These are phyloP conservation scores for Xylaria sp. DNA, from an alignment of 2,329 filamentous ascomycete species.

Conservation along the genomic window DNA sequence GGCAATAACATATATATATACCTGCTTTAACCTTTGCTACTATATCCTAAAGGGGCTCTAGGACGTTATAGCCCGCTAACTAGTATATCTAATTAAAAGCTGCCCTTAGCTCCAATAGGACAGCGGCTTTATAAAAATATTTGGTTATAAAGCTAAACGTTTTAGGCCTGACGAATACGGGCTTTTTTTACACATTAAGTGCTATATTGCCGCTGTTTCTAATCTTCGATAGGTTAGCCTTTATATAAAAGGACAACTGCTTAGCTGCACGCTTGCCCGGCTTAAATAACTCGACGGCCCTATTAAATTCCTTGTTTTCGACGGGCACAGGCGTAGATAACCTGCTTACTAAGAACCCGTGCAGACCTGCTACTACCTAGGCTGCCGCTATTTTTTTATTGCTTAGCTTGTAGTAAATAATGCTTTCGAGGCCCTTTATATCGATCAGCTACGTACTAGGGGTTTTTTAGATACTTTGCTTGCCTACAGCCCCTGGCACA, in stretches of 20 bases:
- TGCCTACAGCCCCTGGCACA: too few relatives aligned
- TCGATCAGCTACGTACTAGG: too few relatives aligned
- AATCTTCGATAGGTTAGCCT: background rate
- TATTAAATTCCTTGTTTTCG: background rate
- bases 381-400: too few relatives aligned
- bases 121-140: background rate
- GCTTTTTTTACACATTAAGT: background rate
- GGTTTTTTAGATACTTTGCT: too few relatives aligned
- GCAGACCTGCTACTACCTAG: too few relatives aligned
- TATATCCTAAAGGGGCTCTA: too few relatives aligned
- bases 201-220: background rate
- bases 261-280: background rate
- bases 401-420: too few relatives aligned
- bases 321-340: background rate
- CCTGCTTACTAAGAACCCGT: background rate
- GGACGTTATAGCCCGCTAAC: background rate
- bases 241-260: background rate
- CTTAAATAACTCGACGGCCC: background rate
- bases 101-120: background rate
- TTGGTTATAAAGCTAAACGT: background rate
- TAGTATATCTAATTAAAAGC: background rate
- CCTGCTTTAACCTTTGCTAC: background rate
- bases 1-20: background rate
- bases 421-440: too few relatives aligned
- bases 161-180: background rate